These are phyloP conservation scores for Exophiala oligosperma DNA, from an alignment of 2,329 filamentous ascomycete species.

Conservation along the genomic window DNA sequence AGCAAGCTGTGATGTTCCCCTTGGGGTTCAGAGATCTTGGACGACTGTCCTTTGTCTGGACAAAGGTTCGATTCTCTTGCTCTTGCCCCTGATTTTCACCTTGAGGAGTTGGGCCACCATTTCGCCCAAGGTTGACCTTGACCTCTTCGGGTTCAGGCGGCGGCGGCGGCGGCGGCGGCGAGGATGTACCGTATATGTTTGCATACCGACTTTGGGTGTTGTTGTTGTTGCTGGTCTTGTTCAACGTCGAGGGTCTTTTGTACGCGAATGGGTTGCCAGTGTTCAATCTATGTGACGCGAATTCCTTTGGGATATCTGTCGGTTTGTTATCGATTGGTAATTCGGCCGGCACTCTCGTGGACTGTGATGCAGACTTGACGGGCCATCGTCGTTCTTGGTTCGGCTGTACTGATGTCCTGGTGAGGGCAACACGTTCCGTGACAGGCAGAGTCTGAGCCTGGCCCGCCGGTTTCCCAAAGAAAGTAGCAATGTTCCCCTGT, in stretches of 20 bases:
- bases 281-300: slow-evolving; percentile 19
- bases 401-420: too few species aligned
- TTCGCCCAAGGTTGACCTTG: too few species aligned
- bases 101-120: slow-evolving; percentile 2
- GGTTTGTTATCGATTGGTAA: not conserved
- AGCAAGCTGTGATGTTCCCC: not conserved
- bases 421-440: not conserved
- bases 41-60: too few species aligned
- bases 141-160: too few species aligned
- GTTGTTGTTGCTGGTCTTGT: slow-evolving; percentile 5
- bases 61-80: not conserved
- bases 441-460: slow-evolving; percentile 4
- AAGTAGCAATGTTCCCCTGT: slow-evolving; percentile 55
- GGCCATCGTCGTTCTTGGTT: not conserved
- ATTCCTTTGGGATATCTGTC: slow-evolving; percentile 11
- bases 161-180: not conserved
- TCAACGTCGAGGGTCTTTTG: slow-evolving; percentile 10
- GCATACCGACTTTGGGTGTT: slow-evolving; percentile 34
- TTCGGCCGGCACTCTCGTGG: not conserved
- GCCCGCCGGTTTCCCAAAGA: slow-evolving; percentile 37
- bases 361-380: not conserved
- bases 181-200: slow-evolving; percentile 31
- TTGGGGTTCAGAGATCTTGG: too few species aligned
- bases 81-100: not conserved
- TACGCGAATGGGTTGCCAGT: slow-evolving; percentile 9